Conservation (phyloP, 148 eudicot species). For the Nepenthes gracilis region DNA sequence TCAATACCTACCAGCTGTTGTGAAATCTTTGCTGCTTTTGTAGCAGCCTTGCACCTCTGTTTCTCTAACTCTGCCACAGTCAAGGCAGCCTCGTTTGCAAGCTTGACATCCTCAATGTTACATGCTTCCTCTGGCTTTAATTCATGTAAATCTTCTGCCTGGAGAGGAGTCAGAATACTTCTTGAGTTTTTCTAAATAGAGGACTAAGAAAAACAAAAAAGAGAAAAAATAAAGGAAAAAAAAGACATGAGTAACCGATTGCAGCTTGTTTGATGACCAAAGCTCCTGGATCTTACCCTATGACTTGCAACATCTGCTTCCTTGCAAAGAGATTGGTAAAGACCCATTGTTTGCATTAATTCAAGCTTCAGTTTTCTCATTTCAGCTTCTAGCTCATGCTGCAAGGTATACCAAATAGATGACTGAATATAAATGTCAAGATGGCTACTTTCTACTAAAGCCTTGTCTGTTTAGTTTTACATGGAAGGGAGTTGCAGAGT, state of each 20-base stretch:
- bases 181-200: neutral
- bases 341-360: constrained; percentile 39
- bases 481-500: no score
- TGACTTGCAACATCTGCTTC: constrained; percentile 32
- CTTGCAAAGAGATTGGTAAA: constrained; percentile 33
- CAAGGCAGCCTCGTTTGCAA: constrained; percentile 34
- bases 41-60: constrained; percentile 38
- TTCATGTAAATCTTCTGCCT: constrained; percentile 27
- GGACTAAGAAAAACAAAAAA: neutral
- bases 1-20: constrained; percentile 46
- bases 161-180: neutral
- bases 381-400: constrained; percentile 51
- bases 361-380: constrained; percentile 41
- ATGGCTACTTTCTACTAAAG: neutral
- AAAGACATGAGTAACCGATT: neutral
- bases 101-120: constrained; percentile 20
- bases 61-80: constrained; percentile 48
- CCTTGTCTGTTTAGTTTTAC: no score
- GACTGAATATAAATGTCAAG: neutral
- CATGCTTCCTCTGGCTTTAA: constrained; percentile 26
- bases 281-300: constrained; percentile 25
- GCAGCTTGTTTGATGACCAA: neutral
- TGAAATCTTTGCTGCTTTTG: constrained; percentile 53
- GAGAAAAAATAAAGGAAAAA: neutral
- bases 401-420: constrained; percentile 4